Conservation (phyloP, 2,329 filamentous ascomycete species). For the Graphilbum sp. region DNA sequence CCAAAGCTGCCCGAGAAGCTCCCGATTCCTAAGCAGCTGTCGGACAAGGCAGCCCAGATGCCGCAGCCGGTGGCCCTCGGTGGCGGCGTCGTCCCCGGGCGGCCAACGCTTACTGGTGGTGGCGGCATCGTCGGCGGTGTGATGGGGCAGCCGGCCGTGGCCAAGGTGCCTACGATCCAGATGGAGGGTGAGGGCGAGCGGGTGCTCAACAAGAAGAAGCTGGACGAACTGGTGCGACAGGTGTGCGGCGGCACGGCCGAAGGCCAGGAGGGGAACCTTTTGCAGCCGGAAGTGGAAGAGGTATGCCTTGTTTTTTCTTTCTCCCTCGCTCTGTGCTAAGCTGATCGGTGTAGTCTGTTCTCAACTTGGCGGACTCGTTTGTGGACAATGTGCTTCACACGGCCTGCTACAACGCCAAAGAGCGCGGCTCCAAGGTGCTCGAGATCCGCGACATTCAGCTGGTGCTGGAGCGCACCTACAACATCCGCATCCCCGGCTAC, state of each 20-base stretch:
- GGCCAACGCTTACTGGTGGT: conserved; percentile 74
- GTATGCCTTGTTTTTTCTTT: conserved; percentile 30
- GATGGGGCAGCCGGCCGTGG: conserved; percentile 72
- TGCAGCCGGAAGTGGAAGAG: conserved; percentile 92
- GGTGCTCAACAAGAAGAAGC: conserved; percentile 92
- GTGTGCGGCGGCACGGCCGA: conserved; percentile 70
- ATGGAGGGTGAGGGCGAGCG: conserved; percentile 86
- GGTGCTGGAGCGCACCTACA: conserved; percentile 70
- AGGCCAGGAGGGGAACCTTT: conserved; percentile 54
- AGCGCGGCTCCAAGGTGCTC: conserved; percentile 76
- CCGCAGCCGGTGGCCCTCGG: conserved; percentile 58
- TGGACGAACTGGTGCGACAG: conserved; percentile 87
- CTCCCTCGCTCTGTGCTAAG: conserved; percentile 1
- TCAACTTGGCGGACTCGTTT: conserved; percentile 84
- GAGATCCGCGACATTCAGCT: conserved; percentile 80
- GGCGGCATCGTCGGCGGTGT: conserved; percentile 63
- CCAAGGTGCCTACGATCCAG: conserved; percentile 66
- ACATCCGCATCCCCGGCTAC: conserved; percentile 86
- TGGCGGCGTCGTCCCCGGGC: conserved; percentile 42
- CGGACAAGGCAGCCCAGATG: conserved; percentile 47
- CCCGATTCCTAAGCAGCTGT: conserved; percentile 67
- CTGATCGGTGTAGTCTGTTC: conserved; percentile 70
- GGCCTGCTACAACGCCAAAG: conserved; percentile 83
- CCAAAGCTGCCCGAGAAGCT: conserved; percentile 43
- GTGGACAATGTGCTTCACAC: conserved; percentile 78